These are phyloP conservation scores for Hermanozyma aechmeae DNA, from an alignment of 805 yeast genomes.

Conservation along the genomic window DNA sequence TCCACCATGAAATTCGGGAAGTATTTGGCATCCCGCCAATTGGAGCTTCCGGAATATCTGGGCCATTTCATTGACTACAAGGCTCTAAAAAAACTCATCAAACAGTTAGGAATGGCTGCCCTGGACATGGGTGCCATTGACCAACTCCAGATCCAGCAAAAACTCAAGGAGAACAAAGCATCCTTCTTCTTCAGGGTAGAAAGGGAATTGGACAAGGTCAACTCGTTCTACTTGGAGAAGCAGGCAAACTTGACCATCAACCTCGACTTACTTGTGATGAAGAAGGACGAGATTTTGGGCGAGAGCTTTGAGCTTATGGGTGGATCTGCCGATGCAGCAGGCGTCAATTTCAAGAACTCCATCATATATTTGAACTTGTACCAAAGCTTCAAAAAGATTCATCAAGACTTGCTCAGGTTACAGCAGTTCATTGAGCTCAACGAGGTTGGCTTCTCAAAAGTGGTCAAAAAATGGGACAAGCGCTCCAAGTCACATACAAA, in stretches of 20 bases:
- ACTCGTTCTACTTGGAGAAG: constrained; percentile 82
- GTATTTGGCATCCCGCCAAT: constrained; percentile 85
- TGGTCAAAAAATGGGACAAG: constrained; percentile 96
- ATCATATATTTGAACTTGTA: constrained; percentile 74
- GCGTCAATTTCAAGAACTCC: constrained; percentile 46
- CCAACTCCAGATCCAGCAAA: constrained; percentile 28
- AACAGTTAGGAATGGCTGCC: constrained; percentile 52
- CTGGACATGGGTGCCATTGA: constrained; percentile 8
- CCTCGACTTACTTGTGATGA: constrained; percentile 65
- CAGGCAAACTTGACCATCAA: constrained; percentile 80
- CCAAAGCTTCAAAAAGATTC: constrained; percentile 82
- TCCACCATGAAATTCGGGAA: constrained; percentile 79
- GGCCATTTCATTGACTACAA: constrained; percentile 92
- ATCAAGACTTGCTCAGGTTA: constrained; percentile 77
- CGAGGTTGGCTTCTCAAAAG: constrained; percentile 93
- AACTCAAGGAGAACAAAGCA: constrained; percentile 81
- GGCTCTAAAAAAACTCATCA: constrained; percentile 84
- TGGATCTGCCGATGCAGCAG: constrained; percentile 5
- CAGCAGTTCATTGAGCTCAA: constrained; percentile 93
- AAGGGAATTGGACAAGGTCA: constrained; percentile 91
- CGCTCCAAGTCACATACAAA: constrained; percentile 90
- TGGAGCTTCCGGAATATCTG: constrained; percentile 91
- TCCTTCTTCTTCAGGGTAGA: constrained; percentile 83
- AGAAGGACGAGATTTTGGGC: constrained; percentile 45
- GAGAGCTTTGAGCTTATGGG: constrained; percentile 11